These are phyloP conservation scores for Volvox carteri DNA, from an alignment of 163 green algal genomes.

Conservation along the genomic window DNA sequence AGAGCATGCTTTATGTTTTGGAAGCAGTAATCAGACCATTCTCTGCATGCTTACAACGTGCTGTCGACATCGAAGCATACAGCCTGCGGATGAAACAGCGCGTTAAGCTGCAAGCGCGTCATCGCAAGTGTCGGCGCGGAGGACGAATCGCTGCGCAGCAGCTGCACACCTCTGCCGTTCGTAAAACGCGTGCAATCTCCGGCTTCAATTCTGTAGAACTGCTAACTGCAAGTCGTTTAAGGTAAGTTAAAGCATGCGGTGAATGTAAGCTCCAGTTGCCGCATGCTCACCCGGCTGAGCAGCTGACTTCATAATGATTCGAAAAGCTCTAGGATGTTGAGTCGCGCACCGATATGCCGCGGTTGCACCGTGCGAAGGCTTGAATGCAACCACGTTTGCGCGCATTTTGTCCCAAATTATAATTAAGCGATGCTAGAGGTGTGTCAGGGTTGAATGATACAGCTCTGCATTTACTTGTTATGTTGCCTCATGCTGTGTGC, in stretches of 20 bases:
- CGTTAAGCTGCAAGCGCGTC: not conserved
- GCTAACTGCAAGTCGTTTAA: not conserved
- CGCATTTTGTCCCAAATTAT: not conserved
- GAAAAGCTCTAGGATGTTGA: not conserved
- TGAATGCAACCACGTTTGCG: not conserved
- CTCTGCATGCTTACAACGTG: conserved; percentile 89
- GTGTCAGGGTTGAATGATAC: not conserved
- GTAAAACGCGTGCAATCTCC: not conserved
- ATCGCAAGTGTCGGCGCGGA: not conserved
- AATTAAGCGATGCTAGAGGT: not conserved
- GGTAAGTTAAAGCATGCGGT: not conserved
- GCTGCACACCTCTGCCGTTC: conserved; percentile 15
- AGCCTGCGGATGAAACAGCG: conserved; percentile 70
- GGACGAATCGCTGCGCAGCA: not conserved
- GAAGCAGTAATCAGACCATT: no score
- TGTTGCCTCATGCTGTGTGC: not conserved
- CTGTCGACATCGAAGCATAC: conserved; percentile 98
- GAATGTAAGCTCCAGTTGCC: not conserved
- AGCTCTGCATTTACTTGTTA: not conserved
- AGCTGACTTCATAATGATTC: not conserved
- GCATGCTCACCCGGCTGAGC: not conserved
- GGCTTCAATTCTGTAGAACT: conserved; percentile 16
- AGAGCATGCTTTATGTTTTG: no score
- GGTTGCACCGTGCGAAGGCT: not conserved
- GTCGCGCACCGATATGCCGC: not conserved